phyloP scores from a whole-genome alignment of 176 grass and related monocot species.

The Oryza meridionalis region DNA sequence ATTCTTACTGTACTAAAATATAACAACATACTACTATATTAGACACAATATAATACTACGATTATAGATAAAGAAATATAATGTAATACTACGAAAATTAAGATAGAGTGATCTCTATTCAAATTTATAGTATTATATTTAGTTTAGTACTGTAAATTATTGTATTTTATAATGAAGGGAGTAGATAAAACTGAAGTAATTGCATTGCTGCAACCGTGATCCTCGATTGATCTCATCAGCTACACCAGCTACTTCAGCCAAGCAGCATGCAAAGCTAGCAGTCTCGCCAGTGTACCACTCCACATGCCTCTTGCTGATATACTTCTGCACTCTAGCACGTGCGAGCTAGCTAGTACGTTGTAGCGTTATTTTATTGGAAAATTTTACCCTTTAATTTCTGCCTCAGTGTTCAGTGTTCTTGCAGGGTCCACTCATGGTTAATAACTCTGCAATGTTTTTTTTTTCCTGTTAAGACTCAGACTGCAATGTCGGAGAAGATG shows the following conservation, averaged over 20 bases:
- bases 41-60: no score
- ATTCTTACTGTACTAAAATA: no score
- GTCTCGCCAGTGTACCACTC: neutral
- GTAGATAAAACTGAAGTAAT: neutral
- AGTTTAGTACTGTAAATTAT: no score
- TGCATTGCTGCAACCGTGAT: conserved; percentile 3
- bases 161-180: no score
- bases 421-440: neutral
- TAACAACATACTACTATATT: no score
- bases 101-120: no score
- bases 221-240: neutral
- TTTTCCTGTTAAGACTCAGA: neutral
- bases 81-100: no score
- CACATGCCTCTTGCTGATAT: neutral
- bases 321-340: conserved; percentile 19
- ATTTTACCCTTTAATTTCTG: neutral
- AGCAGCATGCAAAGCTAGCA: neutral
- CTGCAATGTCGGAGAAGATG: neutral
- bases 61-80: no score
- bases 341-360: neutral
- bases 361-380: neutral
- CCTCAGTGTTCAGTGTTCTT: neutral
- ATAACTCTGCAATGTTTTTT: neutral
- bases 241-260: no score
- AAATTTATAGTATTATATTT: no score